A percentile compares a stretch with the other conserved stretches of the same genome.
Evolutionary conservation across 2,329 filamentous ascomycete genomes (phyloP).

Genomic region (Geosmithia morbida): DNA sequence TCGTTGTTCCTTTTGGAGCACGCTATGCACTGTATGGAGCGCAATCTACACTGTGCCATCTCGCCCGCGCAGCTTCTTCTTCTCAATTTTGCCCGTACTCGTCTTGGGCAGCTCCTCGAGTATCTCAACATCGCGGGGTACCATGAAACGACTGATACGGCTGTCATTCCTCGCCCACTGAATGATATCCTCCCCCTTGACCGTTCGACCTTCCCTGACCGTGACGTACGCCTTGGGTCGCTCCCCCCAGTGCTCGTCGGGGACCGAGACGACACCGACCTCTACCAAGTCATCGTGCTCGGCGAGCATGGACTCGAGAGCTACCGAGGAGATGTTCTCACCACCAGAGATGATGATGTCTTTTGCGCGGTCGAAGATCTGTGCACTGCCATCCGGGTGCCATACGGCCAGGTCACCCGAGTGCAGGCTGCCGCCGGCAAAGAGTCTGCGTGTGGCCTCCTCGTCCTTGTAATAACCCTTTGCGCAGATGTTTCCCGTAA

Average conservation of each 20-base stretch:
- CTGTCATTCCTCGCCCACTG: conserved; percentile 73
- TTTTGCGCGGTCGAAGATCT: conserved; percentile 89
- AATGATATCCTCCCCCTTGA: conserved; percentile 50
- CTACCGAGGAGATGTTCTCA: conserved; percentile 92
- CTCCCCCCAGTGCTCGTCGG: conserved; percentile 89
- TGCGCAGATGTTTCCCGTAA: conserved; percentile 80
- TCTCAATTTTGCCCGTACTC: conserved; percentile 90
- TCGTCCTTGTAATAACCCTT: conserved; percentile 86
- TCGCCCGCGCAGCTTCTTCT: conserved; percentile 77
- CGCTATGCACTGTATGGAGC: not conserved
- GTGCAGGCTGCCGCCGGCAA: conserved; percentile 73
- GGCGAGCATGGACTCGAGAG: conserved; percentile 77
- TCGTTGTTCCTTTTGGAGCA: not conserved
- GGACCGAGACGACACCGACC: conserved; percentile 76
- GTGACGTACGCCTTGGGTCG: conserved; percentile 91
- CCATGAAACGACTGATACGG: conserved; percentile 84
- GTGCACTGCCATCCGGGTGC: conserved; percentile 79
- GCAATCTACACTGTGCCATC: not conserved
- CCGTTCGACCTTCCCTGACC: conserved; percentile 46
- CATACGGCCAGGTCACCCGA: conserved; percentile 88
- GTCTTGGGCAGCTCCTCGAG: conserved; percentile 90
- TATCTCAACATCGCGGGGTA: conserved; percentile 57
- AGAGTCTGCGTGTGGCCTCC: conserved; percentile 74
- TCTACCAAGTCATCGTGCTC: conserved; percentile 84
- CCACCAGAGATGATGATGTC: conserved; percentile 97